Evolutionary conservation across 2,329 filamentous ascomycete species (phyloP), one percentile per base, ranked within the genome.

Genomic region (Macrophomina phaseolina): DNA sequence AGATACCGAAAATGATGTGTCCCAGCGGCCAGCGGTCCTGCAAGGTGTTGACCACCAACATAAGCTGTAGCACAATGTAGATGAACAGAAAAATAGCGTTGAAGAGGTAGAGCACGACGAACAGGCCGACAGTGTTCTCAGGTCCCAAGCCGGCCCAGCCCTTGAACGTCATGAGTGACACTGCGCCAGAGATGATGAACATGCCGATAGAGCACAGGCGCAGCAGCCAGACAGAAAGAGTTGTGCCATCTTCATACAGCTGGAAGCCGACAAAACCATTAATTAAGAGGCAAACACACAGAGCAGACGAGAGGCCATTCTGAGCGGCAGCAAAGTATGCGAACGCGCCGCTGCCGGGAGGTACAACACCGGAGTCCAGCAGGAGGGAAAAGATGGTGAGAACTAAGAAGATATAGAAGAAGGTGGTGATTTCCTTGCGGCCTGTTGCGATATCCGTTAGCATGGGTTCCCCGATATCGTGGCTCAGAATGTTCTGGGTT

Each of bases 241-340:
- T 90, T 1, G 95, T 99, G 61, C 95, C 95, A 74, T 99, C 95
- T 80, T 99, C 95, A 79, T 99, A 99, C 12, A 99, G 85, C 80
- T 98, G 95, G 80, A 99, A 99, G 40, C 95, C 95, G 64, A 99
- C 94, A 75, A 99, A 99, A 51, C 95, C 95, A 79, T 98, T 98
- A 83, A 99, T 94, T 73, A 98, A 83, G 66, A 99, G 84, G 77
- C 91, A 96, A 32, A 93, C 94, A 77, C 95, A 90, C 34, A 97
- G 86, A 0, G 95, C 92, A 42, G 93, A 97, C 28, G 89, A 84
- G 64, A 99, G 84, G 14, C 94, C 95, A 69, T 90, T 90, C 75
- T 99, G 95, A 5, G 91, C 87, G 11, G 93, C 91, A 70, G 92
- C 91, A 75, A 99, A 97, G 83, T 97, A 99, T 0, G 94, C 91